These are phyloP conservation scores for Kodamaea sagamina DNA, from an alignment of 805 yeast species.

Conservation along the genomic window DNA sequence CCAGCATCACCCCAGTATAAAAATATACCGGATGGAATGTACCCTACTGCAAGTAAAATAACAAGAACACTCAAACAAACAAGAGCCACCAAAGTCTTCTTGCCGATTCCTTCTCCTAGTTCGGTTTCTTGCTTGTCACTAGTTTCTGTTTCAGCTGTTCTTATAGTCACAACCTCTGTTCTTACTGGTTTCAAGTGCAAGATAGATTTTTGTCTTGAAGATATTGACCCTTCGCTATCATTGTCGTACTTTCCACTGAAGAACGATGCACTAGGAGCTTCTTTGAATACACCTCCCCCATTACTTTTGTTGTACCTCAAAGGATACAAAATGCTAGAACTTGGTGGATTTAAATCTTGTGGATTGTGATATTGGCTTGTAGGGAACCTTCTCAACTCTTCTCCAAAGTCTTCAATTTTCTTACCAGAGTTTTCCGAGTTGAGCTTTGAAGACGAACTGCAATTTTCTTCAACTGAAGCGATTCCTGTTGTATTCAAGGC, in stretches of 20 bases:
- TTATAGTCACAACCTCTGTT: background rate
- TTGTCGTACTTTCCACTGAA: background rate
- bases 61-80: slow-evolving; percentile 13
- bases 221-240: background rate
- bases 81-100: slow-evolving; percentile 7
- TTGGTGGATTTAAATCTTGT: background rate
- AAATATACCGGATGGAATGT: slow-evolving; percentile 17
- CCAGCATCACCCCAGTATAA: slow-evolving; percentile 5
- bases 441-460: too few relatives aligned
- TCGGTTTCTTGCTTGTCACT: background rate
- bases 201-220: slow-evolving; percentile 2
- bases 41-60: slow-evolving; percentile 18
- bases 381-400: background rate
- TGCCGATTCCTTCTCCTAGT: slow-evolving; percentile 2
- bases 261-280: slow-evolving; percentile 13
- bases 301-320: slow-evolving; percentile 15
- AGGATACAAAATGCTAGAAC: slow-evolving; percentile 15
- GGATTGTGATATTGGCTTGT: background rate
- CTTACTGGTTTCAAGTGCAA: background rate
- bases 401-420: background rate
- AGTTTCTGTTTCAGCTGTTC: background rate
- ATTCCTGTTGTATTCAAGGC: too few relatives aligned
- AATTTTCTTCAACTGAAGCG: too few relatives aligned
- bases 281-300: slow-evolving; percentile 18
- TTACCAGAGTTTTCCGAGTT: too few relatives aligned